Evolutionary conservation across 768 basidiomycete genomes (phyloP).

Genomic region (Suillus discolor): DNA sequence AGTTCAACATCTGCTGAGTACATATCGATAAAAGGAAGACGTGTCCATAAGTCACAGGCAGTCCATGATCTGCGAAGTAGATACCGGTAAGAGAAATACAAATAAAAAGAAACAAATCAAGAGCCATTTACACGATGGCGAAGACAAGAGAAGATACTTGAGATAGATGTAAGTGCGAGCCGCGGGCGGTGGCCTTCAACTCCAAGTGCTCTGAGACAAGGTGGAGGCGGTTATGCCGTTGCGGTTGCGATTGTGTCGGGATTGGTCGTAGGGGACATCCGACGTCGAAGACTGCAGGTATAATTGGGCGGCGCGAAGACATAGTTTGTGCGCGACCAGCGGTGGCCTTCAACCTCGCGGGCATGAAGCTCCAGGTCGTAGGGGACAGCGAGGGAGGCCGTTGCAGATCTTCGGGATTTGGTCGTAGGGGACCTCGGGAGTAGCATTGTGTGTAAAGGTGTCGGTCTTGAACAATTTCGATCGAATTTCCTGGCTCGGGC

Average conservation of each 20-base stretch:
- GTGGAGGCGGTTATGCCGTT: background rate
- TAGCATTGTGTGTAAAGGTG: background rate
- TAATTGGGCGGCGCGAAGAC: background rate
- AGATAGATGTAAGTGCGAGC: background rate
- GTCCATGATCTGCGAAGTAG: background rate
- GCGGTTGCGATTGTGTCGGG: background rate
- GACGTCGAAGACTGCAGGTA: background rate
- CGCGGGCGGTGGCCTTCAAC: background rate
- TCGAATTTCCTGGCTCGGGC: background rate
- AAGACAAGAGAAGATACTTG: background rate
- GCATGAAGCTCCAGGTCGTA: background rate
- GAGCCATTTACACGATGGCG: background rate
- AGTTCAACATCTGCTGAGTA: background rate
- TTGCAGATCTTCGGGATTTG: background rate
- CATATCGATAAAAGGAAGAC: background rate
- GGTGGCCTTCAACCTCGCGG: background rate
- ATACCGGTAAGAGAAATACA: background rate
- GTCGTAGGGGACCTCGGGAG: background rate
- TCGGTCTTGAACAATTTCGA: background rate
- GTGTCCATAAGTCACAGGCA: background rate
- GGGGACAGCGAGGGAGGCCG: background rate
- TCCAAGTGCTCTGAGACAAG: background rate
- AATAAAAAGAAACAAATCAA: background rate
- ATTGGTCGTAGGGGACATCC: background rate
- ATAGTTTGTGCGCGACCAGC: background rate